Percentiles rank a stretch among this genome's conserved stretches.
These are phyloP conservation scores for Synura sp. DNA, from an alignment of 352 stramenopile species.

Conservation along the genomic window DNA sequence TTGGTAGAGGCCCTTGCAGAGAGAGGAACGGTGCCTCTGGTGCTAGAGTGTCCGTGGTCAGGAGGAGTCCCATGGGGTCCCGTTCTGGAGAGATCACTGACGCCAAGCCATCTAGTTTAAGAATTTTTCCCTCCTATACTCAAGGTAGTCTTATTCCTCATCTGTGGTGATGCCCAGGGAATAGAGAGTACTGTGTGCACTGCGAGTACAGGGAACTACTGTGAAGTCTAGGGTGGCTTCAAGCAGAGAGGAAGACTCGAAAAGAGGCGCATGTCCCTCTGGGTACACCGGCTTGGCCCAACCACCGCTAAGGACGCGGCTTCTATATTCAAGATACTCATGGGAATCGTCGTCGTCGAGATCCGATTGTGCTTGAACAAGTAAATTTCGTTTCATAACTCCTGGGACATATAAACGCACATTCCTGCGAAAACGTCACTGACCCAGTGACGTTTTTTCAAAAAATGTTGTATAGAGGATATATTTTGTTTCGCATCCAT, in stretches of 20 bases:
- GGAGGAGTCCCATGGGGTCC: conserved; percentile 5
- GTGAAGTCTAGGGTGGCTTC: conserved; percentile 8
- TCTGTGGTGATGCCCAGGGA: background rate
- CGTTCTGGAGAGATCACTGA: background rate
- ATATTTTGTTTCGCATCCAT: no score
- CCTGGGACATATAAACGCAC: no score
- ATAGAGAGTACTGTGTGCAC: background rate
- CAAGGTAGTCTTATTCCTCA: conserved; percentile 26
- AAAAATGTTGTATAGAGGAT: no score
- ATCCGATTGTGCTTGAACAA: no score
- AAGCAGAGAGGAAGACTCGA: conserved; percentile 15
- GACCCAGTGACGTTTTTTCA: no score
- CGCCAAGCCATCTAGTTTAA: conserved; percentile 17
- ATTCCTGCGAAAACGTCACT: no score
- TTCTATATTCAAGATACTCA: conserved; percentile 14
- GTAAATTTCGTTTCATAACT: no score
- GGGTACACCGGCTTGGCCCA: background rate
- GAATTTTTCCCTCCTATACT: conserved; percentile 23
- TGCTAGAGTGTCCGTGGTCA: background rate
- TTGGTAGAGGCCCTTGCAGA: background rate
- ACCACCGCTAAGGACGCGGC: background rate
- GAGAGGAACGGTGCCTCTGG: conserved; percentile 1
- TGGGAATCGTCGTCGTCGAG: no score
- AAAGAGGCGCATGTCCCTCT: background rate
- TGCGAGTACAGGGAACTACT: background rate